phyloP scores from a whole-genome alignment of 495 filamentous ascomycete species.

The Umbilicaria muhlenbergii region DNA sequence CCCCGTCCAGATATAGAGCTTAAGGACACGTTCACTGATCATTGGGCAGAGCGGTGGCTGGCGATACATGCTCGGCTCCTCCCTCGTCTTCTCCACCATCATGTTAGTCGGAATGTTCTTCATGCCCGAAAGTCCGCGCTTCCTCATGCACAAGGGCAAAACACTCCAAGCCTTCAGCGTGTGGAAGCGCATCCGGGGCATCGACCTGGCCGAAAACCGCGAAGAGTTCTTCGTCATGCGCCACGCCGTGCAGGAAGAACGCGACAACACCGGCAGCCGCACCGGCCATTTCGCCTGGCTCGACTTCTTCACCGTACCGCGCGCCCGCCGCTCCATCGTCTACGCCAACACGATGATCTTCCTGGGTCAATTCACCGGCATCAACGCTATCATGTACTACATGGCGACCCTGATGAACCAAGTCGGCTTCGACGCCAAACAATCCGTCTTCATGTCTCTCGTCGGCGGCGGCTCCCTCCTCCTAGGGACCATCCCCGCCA shows the following conservation, averaged over 20 bases:
- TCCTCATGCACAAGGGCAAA: conserved; percentile 36
- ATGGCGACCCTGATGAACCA: conserved; percentile 40
- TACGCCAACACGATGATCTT: conserved; percentile 50
- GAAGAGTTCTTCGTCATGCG: conserved; percentile 49
- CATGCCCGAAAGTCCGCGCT: conserved; percentile 41
- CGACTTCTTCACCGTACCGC: conserved; percentile 44
- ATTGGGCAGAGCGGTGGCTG: conserved; percentile 30
- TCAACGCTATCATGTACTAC: conserved; percentile 50
- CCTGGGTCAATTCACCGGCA: conserved; percentile 44
- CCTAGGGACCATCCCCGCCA: conserved; percentile 40
- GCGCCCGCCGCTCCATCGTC: conserved; percentile 41
- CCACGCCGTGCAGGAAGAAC: conserved; percentile 33
- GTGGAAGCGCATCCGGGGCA: conserved; percentile 46
- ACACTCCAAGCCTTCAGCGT: conserved; percentile 35
- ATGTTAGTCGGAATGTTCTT: conserved; percentile 43
- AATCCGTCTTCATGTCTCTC: conserved; percentile 44
- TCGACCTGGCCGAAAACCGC: conserved; percentile 28
- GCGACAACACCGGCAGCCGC: conserved; percentile 18
- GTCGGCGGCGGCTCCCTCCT: conserved; percentile 43
- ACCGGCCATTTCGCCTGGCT: conserved; percentile 36
- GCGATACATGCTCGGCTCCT: conserved; percentile 50
- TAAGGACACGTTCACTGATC: background rate
- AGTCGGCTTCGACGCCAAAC: conserved; percentile 36
- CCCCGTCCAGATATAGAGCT: background rate
- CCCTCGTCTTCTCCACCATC: conserved; percentile 46